Percentiles rank a stretch among this genome's conserved stretches.
Conservation (phyloP, 202 grass and related monocot species). For the Sporobolus alterniflorus region DNA sequence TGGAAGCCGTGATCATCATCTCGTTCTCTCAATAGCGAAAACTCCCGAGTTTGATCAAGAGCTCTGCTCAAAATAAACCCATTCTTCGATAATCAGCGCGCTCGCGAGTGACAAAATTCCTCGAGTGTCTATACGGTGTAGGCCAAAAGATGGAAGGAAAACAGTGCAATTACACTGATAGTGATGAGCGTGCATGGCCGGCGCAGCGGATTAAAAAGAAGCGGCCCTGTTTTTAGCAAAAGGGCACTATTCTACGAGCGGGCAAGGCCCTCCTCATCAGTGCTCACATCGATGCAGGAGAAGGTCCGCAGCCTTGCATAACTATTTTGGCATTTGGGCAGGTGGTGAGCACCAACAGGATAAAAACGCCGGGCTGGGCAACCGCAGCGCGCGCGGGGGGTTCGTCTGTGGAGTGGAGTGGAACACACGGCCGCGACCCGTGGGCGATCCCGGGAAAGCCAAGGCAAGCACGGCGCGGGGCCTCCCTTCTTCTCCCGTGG, state of each 20-base stretch:
- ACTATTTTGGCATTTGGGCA: slow-evolving; percentile 20
- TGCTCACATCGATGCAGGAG: not conserved
- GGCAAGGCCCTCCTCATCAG: not conserved
- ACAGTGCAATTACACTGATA: too few relatives aligned
- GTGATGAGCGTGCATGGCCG: too few relatives aligned
- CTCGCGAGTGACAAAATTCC: too few relatives aligned
- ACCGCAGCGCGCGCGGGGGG: not conserved
- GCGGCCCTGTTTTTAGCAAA: too few relatives aligned
- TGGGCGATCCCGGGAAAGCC: slow-evolving; percentile 24
- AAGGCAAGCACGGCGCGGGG: not conserved
- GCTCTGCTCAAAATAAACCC: not conserved
- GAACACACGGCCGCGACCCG: slow-evolving; percentile 34
- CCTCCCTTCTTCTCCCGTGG: slow-evolving; percentile 11
- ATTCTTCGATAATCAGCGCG: too few relatives aligned
- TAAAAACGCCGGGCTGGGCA: not conserved
- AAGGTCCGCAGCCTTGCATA: not conserved
- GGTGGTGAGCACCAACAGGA: slow-evolving; percentile 21
- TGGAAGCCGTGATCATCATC: too few relatives aligned
- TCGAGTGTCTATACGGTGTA: too few relatives aligned
- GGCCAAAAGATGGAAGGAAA: too few relatives aligned
- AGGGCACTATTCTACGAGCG: too few relatives aligned
- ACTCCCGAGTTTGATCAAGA: not conserved
- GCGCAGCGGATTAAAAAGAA: too few relatives aligned
- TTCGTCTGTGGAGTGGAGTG: not conserved
- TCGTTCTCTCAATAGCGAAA: not conserved